phyloP scores from a whole-genome alignment of 2,329 filamentous ascomycete genomes.

The Fusarium papillatum region DNA sequence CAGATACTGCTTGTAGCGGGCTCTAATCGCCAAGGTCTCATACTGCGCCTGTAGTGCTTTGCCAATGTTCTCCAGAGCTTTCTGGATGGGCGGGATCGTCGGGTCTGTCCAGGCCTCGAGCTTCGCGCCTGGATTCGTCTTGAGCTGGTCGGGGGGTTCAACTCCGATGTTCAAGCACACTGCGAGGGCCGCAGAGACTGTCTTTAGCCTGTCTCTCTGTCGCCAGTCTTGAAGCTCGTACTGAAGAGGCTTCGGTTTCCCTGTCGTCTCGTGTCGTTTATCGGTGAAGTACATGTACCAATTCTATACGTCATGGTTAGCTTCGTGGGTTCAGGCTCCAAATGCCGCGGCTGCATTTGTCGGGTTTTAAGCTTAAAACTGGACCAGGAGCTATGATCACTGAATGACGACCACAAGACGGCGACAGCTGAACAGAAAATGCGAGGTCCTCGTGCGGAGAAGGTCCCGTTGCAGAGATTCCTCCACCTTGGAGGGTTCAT shows the following conservation, averaged over 20 bases:
- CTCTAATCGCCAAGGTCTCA: conserved; percentile 93
- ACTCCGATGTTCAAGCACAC: conserved; percentile 98
- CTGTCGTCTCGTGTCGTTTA: conserved; percentile 95
- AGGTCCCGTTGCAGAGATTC: background rate
- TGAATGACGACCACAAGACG: background rate
- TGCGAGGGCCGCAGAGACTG: conserved; percentile 93
- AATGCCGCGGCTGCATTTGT: background rate
- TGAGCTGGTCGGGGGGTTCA: conserved; percentile 96
- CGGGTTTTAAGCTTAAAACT: background rate
- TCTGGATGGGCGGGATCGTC: conserved; percentile 82
- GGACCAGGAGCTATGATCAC: background rate
- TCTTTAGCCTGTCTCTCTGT: conserved; percentile 96
- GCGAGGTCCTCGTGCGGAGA: background rate
- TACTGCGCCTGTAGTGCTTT: conserved; percentile 98
- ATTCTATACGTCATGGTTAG: conserved; percentile 68
- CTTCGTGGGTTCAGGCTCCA: background rate
- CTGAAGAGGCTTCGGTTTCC: conserved; percentile 80
- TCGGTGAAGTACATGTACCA: conserved; percentile 99
- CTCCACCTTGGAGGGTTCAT: background rate
- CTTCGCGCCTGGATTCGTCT: conserved; percentile 93
- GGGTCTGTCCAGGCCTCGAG: conserved; percentile 98
- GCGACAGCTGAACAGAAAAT: background rate
- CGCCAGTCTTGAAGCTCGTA: conserved; percentile 91
- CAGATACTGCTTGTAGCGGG: conserved; percentile 97
- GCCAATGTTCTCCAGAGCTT: conserved; percentile 93